Evolutionary conservation across 805 yeast genomes (phyloP), one percentile per base, ranked within the genome.

Genomic region (Candida arabinofermentans): DNA sequence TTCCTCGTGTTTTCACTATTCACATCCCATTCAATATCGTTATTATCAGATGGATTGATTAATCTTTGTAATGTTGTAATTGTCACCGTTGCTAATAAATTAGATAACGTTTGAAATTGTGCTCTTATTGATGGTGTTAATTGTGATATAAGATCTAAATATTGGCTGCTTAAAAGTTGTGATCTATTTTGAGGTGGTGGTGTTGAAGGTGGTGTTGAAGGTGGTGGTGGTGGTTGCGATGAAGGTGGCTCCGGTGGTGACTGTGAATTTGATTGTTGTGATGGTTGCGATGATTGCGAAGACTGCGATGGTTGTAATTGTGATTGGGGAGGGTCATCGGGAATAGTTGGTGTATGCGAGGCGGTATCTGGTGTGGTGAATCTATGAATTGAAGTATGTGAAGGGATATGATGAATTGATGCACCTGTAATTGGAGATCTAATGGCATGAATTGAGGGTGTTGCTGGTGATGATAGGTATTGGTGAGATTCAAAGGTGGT

Each of bases 31-130:
- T 8, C 37, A n/a, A 21, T 35, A 8, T 19, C 24, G 5, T 33
- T 13, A 8, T 18, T 23, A 14, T 21, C 43, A 14, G 34, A 24
- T 26, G 48, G 42, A 14, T 42, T 34, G 32, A 59, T 39, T 31
- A 59, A 38, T 14, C 64, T 44, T 12, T 51, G 41, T 13, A 59
- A 36, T 3, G 61, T 55, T 31, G 50, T 53, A 46, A 50, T 46
- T 1, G 62, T 53, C 9, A 59, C 61, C n/a, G 44, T 52, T 33
- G 57, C 59, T 2, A 59, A 43, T 32, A 59, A 40, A 17, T 43
- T 46, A 0, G 61, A 53, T 12, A 59, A 42, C 3, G 62, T 57
- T 31, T 54, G 49, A 40, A 59, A 57, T 38, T 58, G 62, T 8
- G 40, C 47, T 17, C 50, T 23, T 32, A 57, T 27, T 4, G 55